Evolutionary conservation across 768 basidiomycete species (phyloP), one percentile per base, ranked within the genome.

Genomic region (Tulasnella sp.): DNA sequence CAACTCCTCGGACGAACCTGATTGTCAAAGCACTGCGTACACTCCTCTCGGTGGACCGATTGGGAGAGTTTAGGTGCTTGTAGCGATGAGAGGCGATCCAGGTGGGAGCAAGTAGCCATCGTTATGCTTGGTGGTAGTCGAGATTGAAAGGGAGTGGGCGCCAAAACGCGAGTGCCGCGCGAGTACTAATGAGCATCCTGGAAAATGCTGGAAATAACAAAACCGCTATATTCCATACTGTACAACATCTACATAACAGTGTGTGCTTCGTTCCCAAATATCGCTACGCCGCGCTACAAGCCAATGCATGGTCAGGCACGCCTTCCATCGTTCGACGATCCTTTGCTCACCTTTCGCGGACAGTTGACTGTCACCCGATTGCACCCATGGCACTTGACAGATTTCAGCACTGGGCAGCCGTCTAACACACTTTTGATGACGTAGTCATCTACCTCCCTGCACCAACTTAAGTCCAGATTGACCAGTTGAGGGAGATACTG

Each of bases 21-120:
- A 83, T 90, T 91, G 85, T 98, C 97, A 84, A 98, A 99, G 84
- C 97, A 99, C 80, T 97, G 96, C 0, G 97, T 98, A 83, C 97
- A 99, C 85, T 99, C 97, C 85, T 98, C 95, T 10, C 96, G 87
- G 82, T 96, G 92, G 0, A 96, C 94, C 0, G 89, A 89, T 81
- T 95, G 92, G 5, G 90, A 91, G 0, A 92, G 86, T 73, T 85
- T 89, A 0, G 94, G 94, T 0, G 87, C 87, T 46, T 87, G 84
- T 0, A 95, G 86, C 18, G 82, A 85, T 72, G 87, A 84, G 31
- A 94, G 84, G 34, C 88, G 85, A 36, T 83, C 84, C 71, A 89
- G 84, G 86, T 94, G 93, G 10, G 87, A 82, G 85, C 92, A 93
- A 78, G 31, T 75, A 18, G 75, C 75, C 75, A 76, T n/a, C n/a